Percentiles rank a stretch among this genome's conserved stretches.
Conservation (phyloP, 176 grass and related monocot genomes). For the Aegilops bicornis region DNA sequence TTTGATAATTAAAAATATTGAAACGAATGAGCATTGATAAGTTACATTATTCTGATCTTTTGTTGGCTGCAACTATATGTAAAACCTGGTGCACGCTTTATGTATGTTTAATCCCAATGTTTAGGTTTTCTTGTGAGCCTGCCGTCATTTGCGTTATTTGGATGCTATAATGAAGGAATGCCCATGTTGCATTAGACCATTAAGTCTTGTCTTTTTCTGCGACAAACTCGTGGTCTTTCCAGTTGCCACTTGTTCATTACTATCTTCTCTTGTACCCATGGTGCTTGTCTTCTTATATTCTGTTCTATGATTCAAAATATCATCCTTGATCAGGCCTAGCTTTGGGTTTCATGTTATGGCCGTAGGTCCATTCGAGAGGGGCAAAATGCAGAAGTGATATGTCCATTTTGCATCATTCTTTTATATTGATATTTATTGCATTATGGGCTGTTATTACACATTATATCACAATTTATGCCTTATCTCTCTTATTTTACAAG, state of each 20-base stretch:
- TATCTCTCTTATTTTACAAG: too few relatives aligned
- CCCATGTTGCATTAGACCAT: background rate
- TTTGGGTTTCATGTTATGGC: constrained; percentile 13
- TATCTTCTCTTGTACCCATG: background rate
- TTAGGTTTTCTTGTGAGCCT: background rate
- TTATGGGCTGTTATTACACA: too few relatives aligned
- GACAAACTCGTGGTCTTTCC: background rate
- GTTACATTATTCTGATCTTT: too few relatives aligned
- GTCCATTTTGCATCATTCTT: too few relatives aligned
- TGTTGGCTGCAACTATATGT: too few relatives aligned
- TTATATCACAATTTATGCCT: too few relatives aligned
- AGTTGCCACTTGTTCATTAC: background rate
- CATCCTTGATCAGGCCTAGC: too few relatives aligned
- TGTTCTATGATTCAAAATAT: background rate
- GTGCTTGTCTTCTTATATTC: background rate
- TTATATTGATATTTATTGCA: too few relatives aligned
- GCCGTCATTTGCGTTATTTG: background rate
- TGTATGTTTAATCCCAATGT: too few relatives aligned
- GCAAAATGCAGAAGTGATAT: constrained; percentile 72
- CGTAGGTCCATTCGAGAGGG: constrained; percentile 69
- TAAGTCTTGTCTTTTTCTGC: background rate
- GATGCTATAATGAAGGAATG: background rate
- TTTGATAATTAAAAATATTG: too few relatives aligned
- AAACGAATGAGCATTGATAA: too few relatives aligned
- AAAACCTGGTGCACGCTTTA: too few relatives aligned